Conservation (phyloP, 306 rosid species). For the Urtica urens region DNA sequence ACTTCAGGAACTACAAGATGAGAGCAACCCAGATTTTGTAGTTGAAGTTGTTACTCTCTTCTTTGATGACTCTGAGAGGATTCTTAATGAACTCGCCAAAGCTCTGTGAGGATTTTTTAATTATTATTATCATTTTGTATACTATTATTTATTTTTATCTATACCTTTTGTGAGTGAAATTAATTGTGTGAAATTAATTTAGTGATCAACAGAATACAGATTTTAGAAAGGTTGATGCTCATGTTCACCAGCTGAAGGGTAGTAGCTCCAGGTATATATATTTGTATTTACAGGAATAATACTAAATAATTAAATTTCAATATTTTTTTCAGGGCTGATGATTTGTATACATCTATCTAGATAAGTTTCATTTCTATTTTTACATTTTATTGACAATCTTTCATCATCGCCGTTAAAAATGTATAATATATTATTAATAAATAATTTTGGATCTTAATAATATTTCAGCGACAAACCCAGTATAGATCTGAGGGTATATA, state of each 20-base stretch:
- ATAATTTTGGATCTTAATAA: no score
- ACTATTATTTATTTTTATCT: not conserved
- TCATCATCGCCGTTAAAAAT: no score
- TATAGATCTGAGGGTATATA: no score
- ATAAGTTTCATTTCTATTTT: no score
- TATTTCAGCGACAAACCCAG: no score
- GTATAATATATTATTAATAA: no score
- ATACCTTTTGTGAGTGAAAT: not conserved
- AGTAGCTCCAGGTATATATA: conserved; percentile 73
- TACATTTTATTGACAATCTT: no score
- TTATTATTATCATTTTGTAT: not conserved
- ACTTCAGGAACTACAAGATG: conserved; percentile 69
- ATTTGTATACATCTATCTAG: no score
- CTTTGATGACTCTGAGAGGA: conserved; percentile 61
- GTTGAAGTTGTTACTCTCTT: conserved; percentile 71
- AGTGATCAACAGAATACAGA: conserved; percentile 43
- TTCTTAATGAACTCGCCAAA: conserved; percentile 46
- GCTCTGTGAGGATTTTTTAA: conserved; percentile 36
- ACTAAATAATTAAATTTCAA: no score
- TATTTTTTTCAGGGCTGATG: no score
- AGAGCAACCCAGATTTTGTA: conserved; percentile 72
- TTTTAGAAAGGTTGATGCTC: conserved; percentile 51
- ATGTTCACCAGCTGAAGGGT: conserved; percentile 83
- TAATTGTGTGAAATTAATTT: conserved; percentile 18
- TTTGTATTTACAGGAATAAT: no score